These are phyloP conservation scores for Pseudogymnoascus sp. DNA, from an alignment of 2,329 filamentous ascomycete species.

Conservation along the genomic window DNA sequence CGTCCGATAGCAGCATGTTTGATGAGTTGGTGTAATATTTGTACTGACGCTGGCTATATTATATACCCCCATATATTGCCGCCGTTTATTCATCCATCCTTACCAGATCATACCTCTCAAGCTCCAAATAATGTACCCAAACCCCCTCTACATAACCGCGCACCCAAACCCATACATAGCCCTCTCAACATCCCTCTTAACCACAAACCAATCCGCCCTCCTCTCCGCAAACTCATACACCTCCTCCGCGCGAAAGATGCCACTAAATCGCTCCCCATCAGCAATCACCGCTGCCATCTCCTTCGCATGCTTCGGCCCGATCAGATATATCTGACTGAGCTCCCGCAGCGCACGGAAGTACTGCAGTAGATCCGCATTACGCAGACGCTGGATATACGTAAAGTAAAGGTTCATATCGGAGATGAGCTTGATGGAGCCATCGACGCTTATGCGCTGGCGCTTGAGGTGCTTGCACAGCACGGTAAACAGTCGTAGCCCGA, in stretches of 20 bases:
- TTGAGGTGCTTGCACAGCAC: slow-evolving; percentile 96
- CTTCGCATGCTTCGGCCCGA: slow-evolving; percentile 78
- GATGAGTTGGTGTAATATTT: background rate
- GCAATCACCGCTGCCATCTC: slow-evolving; percentile 94
- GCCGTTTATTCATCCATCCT: background rate
- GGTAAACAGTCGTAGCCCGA: slow-evolving; percentile 84
- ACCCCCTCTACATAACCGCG: slow-evolving; percentile 58
- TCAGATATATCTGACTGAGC: slow-evolving; percentile 90
- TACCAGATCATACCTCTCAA: background rate
- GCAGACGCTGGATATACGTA: slow-evolving; percentile 70
- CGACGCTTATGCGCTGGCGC: slow-evolving; percentile 82
- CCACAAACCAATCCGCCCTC: slow-evolving; percentile 88
- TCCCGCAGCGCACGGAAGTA: slow-evolving; percentile 92
- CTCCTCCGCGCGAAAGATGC: slow-evolving; percentile 90
- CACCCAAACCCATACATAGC: slow-evolving; percentile 97
- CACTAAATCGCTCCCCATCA: slow-evolving; percentile 79
- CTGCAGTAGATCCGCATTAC: slow-evolving; percentile 72
- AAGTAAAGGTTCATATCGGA: slow-evolving; percentile 95
- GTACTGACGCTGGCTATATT: background rate
- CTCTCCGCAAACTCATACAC: slow-evolving; percentile 96
- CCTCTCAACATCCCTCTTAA: slow-evolving; percentile 81
- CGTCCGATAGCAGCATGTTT: background rate
- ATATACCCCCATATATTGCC: background rate
- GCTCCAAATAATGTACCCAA: background rate
- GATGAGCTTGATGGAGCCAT: slow-evolving; percentile 86